These are phyloP conservation scores for Halenospora varia DNA, from an alignment of 495 filamentous ascomycete species.

Conservation along the genomic window DNA sequence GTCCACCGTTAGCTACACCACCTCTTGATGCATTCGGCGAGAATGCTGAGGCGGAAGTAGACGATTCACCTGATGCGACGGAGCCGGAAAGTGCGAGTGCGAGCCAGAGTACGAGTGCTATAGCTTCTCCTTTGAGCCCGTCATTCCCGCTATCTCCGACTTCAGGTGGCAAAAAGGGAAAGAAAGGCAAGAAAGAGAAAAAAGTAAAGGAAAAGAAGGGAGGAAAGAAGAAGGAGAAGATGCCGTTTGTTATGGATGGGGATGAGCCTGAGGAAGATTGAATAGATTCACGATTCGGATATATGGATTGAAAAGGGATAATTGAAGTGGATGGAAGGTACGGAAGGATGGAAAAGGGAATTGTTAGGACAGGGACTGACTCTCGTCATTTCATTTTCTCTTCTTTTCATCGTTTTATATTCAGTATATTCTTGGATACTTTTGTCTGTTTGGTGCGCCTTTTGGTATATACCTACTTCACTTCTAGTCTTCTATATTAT, in stretches of 20 bases:
- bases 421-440: background rate
- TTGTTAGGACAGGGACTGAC: background rate
- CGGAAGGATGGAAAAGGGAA: background rate
- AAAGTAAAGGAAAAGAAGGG: constrained; percentile 7
- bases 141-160: background rate
- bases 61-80: background rate
- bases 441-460: background rate
- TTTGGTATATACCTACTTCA: background rate
- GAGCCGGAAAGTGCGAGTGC: background rate
- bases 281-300: background rate
- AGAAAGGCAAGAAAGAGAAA: constrained; percentile 9
- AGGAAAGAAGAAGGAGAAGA: constrained; percentile 7
- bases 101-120: background rate
- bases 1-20: background rate
- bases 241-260: constrained; percentile 1
- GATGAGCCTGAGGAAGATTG: constrained; percentile 7
- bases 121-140: constrained; percentile 3
- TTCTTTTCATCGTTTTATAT: background rate
- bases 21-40: background rate
- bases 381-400: background rate
- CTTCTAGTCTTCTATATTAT: background rate
- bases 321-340: background rate
- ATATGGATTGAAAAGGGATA: background rate
- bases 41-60: background rate
- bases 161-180: background rate